Base-by-base conservation (phyloP, 2,329 filamentous ascomycete species). In the Hymenotorrendiella dingleyae region DNA sequence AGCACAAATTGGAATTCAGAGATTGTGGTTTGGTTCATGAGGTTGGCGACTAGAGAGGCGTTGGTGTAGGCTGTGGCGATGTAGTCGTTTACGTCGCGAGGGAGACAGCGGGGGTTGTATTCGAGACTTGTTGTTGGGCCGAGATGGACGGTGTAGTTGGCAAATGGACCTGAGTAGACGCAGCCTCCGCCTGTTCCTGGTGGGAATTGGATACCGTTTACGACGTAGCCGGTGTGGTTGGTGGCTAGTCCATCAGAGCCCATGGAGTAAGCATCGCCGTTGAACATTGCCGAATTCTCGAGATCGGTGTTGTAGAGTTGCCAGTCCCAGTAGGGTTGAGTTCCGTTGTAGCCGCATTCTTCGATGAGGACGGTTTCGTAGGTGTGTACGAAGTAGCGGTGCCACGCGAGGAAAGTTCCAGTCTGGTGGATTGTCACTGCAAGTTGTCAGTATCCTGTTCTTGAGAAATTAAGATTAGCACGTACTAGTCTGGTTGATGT, bases 121-220 rank as follows among this genome's bases (percentile, higher is more conserved):
- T 35, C 41, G n/a, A 43, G 29, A 12, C 41, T 35, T 20, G 12
- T 12, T 17, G 20, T 16, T 2, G 35, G 12, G 5, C 52, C 52
- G 20, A 54, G 46, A 20, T 50, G 53, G 2, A 51, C 47, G 7
- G 34, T 34, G 37, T 48, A 48, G 30, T 71, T 58, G 40, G 53
- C 61, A 57, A 73, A 71, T 0, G 70, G 69, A 1, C 70, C 70
- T 3, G 60, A 65, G 10, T 58, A 62, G 3, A 80, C 64, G 52
- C 74, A 79, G 3, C 75, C 74, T 27, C 75, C 74, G 10, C 75
- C 75, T 1, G 67, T 66, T n/a, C 73, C 75, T 1, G 67, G 68
- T 0, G 68, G 69, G 42, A 59, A 45, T 1, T 26, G 29, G 16
- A 12, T 16, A 12, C 40, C 40, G 7, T 35, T 17, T 39, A 3